Conservation (phyloP, 2,329 filamentous ascomycete species). For the Orbilia ellipsospora region DNA sequence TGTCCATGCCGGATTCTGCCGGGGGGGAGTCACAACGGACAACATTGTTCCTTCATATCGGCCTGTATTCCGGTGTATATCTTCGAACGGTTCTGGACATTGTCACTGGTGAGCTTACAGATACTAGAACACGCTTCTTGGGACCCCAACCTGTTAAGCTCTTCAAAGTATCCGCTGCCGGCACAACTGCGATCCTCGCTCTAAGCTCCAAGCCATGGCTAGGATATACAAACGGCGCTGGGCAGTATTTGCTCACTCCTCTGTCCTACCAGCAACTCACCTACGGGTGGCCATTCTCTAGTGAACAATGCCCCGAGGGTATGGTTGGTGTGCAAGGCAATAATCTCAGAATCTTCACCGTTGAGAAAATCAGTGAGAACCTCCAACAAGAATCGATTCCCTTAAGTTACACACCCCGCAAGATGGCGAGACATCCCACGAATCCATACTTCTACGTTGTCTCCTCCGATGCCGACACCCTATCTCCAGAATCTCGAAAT, state of each 20-base stretch:
- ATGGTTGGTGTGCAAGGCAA: conserved; percentile 94
- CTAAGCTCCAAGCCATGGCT: conserved; percentile 96
- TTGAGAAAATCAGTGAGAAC: conserved; percentile 86
- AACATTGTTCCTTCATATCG: conserved; percentile 94
- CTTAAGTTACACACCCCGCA: conserved; percentile 88
- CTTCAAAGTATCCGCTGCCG: conserved; percentile 88
- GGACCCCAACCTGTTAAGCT: conserved; percentile 90
- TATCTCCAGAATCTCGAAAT: conserved; percentile 81
- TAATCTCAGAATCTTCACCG: conserved; percentile 85
- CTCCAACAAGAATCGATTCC: conserved; percentile 87
- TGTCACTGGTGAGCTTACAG: conserved; percentile 91
- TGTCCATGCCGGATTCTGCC: conserved; percentile 93
- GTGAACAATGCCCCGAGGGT: conserved; percentile 90
- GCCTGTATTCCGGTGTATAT: conserved; percentile 94
- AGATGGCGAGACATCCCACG: conserved; percentile 87
- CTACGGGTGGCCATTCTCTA: conserved; percentile 96
- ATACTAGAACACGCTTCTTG: conserved; percentile 93
- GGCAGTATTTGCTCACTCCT: conserved; percentile 84
- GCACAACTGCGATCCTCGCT: conserved; percentile 84
- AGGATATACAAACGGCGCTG: conserved; percentile 74
- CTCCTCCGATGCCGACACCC: conserved; percentile 90
- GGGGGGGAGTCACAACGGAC: conserved; percentile 74
- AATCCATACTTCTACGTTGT: conserved; percentile 92
- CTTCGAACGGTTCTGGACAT: conserved; percentile 94
- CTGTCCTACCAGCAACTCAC: conserved; percentile 88